Evolutionary conservation across 1,284 basidiomycete species (phyloP).

Genomic region (Trichosporon sp.): DNA sequence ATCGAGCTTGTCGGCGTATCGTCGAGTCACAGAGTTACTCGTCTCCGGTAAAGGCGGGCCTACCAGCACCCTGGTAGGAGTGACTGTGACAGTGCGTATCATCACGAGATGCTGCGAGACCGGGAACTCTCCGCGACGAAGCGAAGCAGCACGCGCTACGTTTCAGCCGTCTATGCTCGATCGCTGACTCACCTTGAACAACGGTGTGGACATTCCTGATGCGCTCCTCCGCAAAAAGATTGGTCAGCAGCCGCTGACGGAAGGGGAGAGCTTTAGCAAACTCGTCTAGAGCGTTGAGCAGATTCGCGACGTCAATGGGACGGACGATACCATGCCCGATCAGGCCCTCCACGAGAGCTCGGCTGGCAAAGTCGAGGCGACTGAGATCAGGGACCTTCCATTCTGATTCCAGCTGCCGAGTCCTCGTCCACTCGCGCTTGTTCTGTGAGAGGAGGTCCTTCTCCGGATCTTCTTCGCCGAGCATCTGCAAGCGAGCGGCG

Average conservation of each 20-base stretch:
- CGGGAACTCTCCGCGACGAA: neutral
- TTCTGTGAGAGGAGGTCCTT: slow-evolving; percentile 24
- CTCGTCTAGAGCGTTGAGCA: slow-evolving; percentile 23
- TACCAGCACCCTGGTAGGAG: slow-evolving; percentile 44
- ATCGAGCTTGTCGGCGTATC: slow-evolving; percentile 35
- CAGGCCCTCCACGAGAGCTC: slow-evolving; percentile 43
- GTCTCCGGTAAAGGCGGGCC: slow-evolving; percentile 43
- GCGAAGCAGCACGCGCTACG: neutral
- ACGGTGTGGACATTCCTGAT: slow-evolving; percentile 28
- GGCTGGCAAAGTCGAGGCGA: slow-evolving; percentile 27
- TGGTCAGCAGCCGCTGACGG: slow-evolving; percentile 38
- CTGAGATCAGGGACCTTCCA: slow-evolving; percentile 25
- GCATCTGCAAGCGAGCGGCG: slow-evolving; percentile 17
- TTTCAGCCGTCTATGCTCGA: neutral
- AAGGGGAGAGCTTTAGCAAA: slow-evolving; percentile 20
- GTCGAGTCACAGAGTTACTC: slow-evolving; percentile 44
- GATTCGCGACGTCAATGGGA: slow-evolving; percentile 24
- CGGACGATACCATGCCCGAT: slow-evolving; percentile 40
- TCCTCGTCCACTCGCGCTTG: neutral
- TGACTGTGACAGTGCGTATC: slow-evolving; percentile 42
- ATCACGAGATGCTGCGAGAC: slow-evolving; percentile 33
- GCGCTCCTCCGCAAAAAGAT: slow-evolving; percentile 39
- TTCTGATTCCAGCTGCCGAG: neutral
- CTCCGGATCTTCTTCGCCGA: slow-evolving; percentile 31
- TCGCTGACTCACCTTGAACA: slow-evolving; percentile 21